Base-by-base conservation (phyloP, 2,329 filamentous ascomycete species). In the Penicillium sclerotiorum region DNA sequence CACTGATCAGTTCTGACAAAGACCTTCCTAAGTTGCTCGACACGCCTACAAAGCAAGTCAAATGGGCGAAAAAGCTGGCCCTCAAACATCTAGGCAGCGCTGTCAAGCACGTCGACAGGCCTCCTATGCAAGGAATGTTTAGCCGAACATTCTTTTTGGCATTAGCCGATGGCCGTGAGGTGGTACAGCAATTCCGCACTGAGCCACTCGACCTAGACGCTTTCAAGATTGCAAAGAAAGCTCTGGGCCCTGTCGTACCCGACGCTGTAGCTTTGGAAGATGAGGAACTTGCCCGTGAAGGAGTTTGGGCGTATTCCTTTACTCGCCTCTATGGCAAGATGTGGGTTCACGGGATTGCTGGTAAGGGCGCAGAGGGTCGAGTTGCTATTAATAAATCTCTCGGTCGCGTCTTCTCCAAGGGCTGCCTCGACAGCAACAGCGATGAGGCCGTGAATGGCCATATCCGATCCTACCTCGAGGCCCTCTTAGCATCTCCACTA, bases 61-160 rank as follows among this genome's bases (percentile, higher is more conserved):
- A 57, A 58, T 62, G 58, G 58, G 55, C 55, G 25, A 64, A 66
- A 49, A 62, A 63, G 38, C 51, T 64, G 35, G 53, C 58, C 27
- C 39, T 50, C 8, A 38, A 61, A 49, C 58, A 63, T 57, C 50
- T 67, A n/a, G 43, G 51, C 33, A 63, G 57, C 47, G 45, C 56
- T 42, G 52, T 50, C 11, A 62, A 63, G 45, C 48, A 36, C 32
- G 43, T 67, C 38, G 56, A 63, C 40, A 58, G 57, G 30, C 64
- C 60, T 50, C 58, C 54, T 17, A 61, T 65, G 25, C 58, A 65
- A 52, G 63, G 61, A 46, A 57, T 62, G 53, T 65, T 63, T 46
- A 63, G 61, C 30, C 59, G 59, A 45, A 63, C 61, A 32, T 36
- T 64, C 15, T 58, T 64, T 30, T 36, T 60, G 13, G 56, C 57